Evolutionary conservation across 495 filamentous ascomycete species (phyloP), one percentile per base, ranked within the genome.

Genomic region (Cercophora sp.): DNA sequence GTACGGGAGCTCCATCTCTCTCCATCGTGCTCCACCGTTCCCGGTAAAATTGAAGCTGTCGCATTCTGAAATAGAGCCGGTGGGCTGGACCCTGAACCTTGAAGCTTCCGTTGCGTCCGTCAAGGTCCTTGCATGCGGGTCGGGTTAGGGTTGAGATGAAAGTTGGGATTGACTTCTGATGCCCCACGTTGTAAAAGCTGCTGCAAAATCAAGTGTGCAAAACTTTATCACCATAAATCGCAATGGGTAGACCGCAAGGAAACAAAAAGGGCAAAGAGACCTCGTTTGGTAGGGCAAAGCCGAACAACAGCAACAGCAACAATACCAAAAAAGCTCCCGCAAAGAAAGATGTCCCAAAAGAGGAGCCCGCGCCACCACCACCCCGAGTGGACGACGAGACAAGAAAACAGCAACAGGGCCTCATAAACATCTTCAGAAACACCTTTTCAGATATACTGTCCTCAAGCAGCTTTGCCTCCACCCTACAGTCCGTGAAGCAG

Each of bases 401-500:
- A 25, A 27, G 13, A 9, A 48, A 77, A 29, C 66, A 88, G 3
- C 87, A 93, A 55, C 91, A 95, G 60, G 70, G 75, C 16, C 73
- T 91, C 9, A 74, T 96, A n/a, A 78, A 91, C 54, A 70, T 92
- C 57, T 96, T 95, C 76, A 77, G 73, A 48, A 65, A 72, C 47
- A 71, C 85, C 6, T 85, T 94, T 48, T 51, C 67, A 24, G 60
- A 66, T 1, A 54, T 76, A 8, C 68, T 80, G 16, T 51, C 66
- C 11, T 67, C 62, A 9, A 29, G 61, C 11, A 58, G 51, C 42
- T 71, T 78, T 57, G 35, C 51, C 9, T 36, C 73, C 15, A 69
- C 79, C 2, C 74, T 96, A 5, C 93, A 96, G 63, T 77, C 79
- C 16, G 79, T 97, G 20, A 98, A 97, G 63, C 69, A 79, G 5